Base-by-base conservation (phyloP, 2,329 filamentous ascomycete species). In the Cadophora gregata region DNA sequence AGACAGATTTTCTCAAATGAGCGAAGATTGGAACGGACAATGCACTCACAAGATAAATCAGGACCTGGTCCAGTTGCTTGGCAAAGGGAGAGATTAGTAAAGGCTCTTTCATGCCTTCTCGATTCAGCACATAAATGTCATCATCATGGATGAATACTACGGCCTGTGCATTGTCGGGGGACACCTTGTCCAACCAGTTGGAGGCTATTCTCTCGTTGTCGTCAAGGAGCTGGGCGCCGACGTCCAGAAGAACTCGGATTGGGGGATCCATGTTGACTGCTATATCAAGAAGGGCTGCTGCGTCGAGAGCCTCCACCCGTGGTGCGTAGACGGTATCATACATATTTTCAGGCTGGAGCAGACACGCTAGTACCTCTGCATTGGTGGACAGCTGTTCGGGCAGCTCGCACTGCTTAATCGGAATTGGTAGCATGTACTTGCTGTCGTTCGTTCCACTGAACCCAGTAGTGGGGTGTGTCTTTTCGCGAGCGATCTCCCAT, bases 191-290 rank as follows among this genome's bases (percentile, higher is more conserved):
- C 0, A 92, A 73, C 88, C 88, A 92, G 1, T 70, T 64, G 8
- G 70, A 69, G 0, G 87, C 85, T 3, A 92, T 80, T 2, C 83
- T 77, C 0, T 77, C 2, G 68, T 92, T 92, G 19, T 78, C 80
- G 33, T 93, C 90, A 0, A 93, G 75, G 5, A 93, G 85, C 59
- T 90, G 86, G 0, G 91, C 90, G 0, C 91, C 90, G 0, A 91
- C 89, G 69, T 93, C 90, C 0, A 93, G 80, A 0, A 93, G 83
- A 0, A 93, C 89, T 0, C 83, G 81, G 0, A 85, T 79, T 0
- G 77, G 74, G 0, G 79, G 77, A 0, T 79, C 51, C 53, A 85
- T 75, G 0, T 55, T 55, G 0, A 78, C 74, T 0, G 90, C 78
- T 4, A 81, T 74, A 0, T 76, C 36, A 0, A 93, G 72, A 0